Evolutionary conservation across 768 basidiomycete genomes (phyloP).

Genomic region (Lactarius quietus): DNA sequence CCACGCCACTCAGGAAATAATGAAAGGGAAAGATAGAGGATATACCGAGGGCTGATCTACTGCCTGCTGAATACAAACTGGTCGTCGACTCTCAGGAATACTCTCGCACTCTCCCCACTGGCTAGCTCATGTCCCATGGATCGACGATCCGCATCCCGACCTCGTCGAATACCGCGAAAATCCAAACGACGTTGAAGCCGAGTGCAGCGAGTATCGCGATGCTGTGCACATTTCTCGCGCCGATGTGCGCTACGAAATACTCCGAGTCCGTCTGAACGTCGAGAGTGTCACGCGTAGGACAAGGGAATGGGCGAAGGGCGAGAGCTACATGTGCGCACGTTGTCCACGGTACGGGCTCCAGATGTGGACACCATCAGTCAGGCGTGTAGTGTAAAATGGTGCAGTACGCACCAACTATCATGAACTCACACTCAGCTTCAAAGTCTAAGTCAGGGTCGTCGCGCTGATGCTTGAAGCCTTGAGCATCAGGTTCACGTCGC

Average conservation of each 20-base stretch:
- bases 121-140: neutral
- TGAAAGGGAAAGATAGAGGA: no score
- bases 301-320: slow-evolving; percentile 63
- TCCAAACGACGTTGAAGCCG: slow-evolving; percentile 67
- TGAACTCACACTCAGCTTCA: slow-evolving; percentile 85
- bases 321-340: slow-evolving; percentile 65
- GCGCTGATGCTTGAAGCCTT: slow-evolving; percentile 54
- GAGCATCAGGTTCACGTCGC: slow-evolving; percentile 95
- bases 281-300: slow-evolving; percentile 49
- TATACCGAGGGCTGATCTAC: no score
- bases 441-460: slow-evolving; percentile 38
- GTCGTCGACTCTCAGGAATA: no score
- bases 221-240: slow-evolving; percentile 62
- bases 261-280: slow-evolving; percentile 44
- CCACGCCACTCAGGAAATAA: no score
- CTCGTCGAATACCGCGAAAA: slow-evolving; percentile 74
- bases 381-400: neutral
- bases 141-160: slow-evolving; percentile 63
- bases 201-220: slow-evolving; percentile 70
- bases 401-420: slow-evolving; percentile 71
- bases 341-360: slow-evolving; percentile 55
- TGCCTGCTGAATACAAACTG: no score
- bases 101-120: slow-evolving; percentile 11
- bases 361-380: no score
- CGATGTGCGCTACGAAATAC: slow-evolving; percentile 66